phyloP scores from a whole-genome alignment of 2,329 filamentous ascomycete genomes.

The Chaetomium strumarium region DNA sequence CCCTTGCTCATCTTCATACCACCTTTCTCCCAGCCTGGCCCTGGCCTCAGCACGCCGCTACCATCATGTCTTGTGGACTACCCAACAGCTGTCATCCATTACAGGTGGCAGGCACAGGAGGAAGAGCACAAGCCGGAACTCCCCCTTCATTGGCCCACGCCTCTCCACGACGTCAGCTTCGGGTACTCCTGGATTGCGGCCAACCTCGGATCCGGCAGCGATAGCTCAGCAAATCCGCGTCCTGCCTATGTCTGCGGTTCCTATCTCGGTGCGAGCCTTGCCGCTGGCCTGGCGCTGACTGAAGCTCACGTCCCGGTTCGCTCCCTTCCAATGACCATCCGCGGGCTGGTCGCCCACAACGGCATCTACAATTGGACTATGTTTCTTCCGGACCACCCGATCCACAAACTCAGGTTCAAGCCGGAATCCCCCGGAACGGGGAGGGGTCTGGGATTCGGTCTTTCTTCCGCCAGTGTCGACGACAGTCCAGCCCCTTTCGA shows the following conservation, averaged over 20 bases:
- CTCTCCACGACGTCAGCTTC: slow-evolving; percentile 50
- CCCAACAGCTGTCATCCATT: slow-evolving; percentile 52
- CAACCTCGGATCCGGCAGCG: slow-evolving; percentile 31
- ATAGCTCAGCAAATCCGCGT: slow-evolving; percentile 8
- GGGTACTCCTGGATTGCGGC: slow-evolving; percentile 49
- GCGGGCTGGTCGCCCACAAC: slow-evolving; percentile 51
- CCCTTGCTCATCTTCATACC: slow-evolving; percentile 54
- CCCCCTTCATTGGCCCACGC: slow-evolving; percentile 46
- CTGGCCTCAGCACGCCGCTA: slow-evolving; percentile 26
- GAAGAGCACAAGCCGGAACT: slow-evolving; percentile 12
- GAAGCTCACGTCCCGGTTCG: slow-evolving; percentile 40
- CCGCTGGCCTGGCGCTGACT: slow-evolving; percentile 51
- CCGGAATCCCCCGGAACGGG: background rate
- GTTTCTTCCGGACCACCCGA: slow-evolving; percentile 48
- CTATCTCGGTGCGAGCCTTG: slow-evolving; percentile 52
- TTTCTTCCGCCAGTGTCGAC: slow-evolving; percentile 11
- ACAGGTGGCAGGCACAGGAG: slow-evolving; percentile 43
- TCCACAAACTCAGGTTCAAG: slow-evolving; percentile 29
- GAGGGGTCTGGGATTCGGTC: background rate
- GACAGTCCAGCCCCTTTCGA: slow-evolving; percentile 15
- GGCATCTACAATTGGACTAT: slow-evolving; percentile 61
- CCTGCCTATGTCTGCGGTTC: slow-evolving; percentile 49
- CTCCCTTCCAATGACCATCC: slow-evolving; percentile 37
- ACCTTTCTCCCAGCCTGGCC: slow-evolving; percentile 35
- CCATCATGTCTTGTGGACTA: slow-evolving; percentile 38